phyloP scores from a whole-genome alignment of 2,329 filamentous ascomycete species.

The Talaromyces sp. region DNA sequence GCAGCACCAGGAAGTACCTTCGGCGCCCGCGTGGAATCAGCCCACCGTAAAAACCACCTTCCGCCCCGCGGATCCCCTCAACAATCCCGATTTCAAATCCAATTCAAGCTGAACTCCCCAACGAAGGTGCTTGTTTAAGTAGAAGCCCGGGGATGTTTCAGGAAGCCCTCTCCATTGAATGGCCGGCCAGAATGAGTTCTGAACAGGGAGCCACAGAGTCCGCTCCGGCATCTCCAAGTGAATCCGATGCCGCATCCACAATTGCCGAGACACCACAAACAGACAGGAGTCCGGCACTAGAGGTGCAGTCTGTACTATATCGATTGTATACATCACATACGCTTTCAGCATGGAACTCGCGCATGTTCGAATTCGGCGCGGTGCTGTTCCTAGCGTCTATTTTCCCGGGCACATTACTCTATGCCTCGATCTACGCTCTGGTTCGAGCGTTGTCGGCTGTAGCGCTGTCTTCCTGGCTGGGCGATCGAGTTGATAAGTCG shows the following conservation, averaged over 20 bases:
- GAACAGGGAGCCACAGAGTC: not conserved
- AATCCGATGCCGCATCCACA: not conserved
- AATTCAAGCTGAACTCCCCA: too few species aligned
- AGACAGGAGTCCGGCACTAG: not conserved
- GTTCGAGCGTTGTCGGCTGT: constrained; percentile 61
- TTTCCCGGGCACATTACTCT: constrained; percentile 63
- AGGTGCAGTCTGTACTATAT: constrained; percentile 13
- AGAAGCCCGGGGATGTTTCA: too few species aligned
- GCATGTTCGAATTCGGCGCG: constrained; percentile 65
- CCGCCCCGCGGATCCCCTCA: too few species aligned
- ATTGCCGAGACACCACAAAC: not conserved
- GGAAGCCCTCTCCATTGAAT: too few species aligned
- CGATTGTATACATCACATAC: constrained; percentile 62
- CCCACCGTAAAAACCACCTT: too few species aligned
- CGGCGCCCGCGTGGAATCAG: too few species aligned
- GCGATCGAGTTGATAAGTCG: constrained; percentile 60
- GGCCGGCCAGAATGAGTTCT: too few species aligned
- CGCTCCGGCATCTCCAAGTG: not conserved
- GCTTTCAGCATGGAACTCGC: constrained; percentile 66
- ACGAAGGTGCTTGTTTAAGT: too few species aligned
- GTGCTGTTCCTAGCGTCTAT: constrained; percentile 61
- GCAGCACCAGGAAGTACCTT: too few species aligned
- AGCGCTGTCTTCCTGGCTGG: constrained; percentile 61
- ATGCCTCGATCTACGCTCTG: constrained; percentile 70
- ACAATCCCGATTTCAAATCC: too few species aligned